Conservation (phyloP, 352 stramenopile species). For the Phytophthora rubi region DNA sequence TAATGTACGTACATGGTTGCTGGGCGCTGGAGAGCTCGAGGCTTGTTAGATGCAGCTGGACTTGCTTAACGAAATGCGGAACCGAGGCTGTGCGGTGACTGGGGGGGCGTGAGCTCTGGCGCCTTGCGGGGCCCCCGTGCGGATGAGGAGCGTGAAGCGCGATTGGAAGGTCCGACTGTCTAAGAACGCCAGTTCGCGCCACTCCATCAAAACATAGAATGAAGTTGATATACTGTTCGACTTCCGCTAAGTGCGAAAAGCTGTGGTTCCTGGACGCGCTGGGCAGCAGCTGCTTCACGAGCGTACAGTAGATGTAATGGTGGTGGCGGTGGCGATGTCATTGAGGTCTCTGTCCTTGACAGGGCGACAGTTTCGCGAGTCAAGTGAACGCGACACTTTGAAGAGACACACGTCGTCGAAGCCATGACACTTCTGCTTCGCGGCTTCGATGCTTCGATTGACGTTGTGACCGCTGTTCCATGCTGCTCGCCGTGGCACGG, state of each 20-base stretch:
- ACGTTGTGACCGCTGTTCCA: background rate
- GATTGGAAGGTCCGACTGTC: constrained; percentile 23
- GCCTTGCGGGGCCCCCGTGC: background rate
- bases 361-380: constrained; percentile 21
- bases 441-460: background rate
- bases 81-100: constrained; percentile 16
- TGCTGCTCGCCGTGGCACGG: background rate
- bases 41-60: background rate
- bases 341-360: background rate
- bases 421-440: constrained; percentile 17
- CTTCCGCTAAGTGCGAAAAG: constrained; percentile 20
- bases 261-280: constrained; percentile 3
- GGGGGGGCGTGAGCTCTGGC: background rate
- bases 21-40: constrained; percentile 7
- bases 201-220: constrained; percentile 34
- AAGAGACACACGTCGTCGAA: background rate
- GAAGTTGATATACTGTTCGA: constrained; percentile 4
- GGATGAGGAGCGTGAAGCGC: background rate
- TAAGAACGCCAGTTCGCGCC: constrained; percentile 40
- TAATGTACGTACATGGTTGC: constrained; percentile 35
- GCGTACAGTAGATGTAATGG: background rate
- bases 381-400: constrained; percentile 9
- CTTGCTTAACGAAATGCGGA: constrained; percentile 5
- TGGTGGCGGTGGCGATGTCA: constrained; percentile 1
- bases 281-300: constrained; percentile 7